Base-by-base conservation (phyloP, 805 yeast species). In the Candida pseudoglaebosa region DNA sequence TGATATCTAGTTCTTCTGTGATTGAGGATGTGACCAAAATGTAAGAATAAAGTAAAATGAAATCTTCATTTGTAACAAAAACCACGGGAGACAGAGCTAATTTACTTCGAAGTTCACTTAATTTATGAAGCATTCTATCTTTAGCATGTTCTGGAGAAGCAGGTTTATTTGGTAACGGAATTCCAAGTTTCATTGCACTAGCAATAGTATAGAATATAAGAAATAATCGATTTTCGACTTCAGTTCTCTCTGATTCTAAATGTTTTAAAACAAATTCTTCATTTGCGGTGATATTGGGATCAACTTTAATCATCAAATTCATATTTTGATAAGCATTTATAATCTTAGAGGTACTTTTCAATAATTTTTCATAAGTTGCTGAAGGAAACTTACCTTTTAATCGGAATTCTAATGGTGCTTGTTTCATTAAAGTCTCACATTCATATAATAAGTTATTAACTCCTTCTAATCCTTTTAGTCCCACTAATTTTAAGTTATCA, bases 61-160 rank as follows among this genome's bases (percentile, higher is more conserved):
- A 86, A 49, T 86, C 95, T 44, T 82, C 84, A 50, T 83, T 82
- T 8, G 73, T 63, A 30, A 79, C 54, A 14, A 52, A 44, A 30
- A 62, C 56, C 15, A 38, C 38, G 4, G 38, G 31, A 21, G 24
- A 52, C 53, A 32, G 62, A 9, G 36, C 20, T 4, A 37, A 17
- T 49, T 40, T 59, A 52, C 41, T 44, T 36, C 93, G 61, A 14
- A 80, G 75, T 42, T 77, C 79, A 43, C 75, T 78, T 45, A 85
- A 63, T 48, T 83, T 84, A 33, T 69, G 74, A 45, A 85, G 66
- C 65, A 86, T 67, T 24, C 89, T 59, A 44, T 81, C 86, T 48
- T 80, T 76, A 0, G 93, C 82, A 53, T 82, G 84, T 31, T 77
- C 84, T 0, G 88, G 82, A 0, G 86, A 79, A 0, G 93, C 91